Conservation (phyloP, 106 monocot species). For the Dendrobium catenatum region DNA sequence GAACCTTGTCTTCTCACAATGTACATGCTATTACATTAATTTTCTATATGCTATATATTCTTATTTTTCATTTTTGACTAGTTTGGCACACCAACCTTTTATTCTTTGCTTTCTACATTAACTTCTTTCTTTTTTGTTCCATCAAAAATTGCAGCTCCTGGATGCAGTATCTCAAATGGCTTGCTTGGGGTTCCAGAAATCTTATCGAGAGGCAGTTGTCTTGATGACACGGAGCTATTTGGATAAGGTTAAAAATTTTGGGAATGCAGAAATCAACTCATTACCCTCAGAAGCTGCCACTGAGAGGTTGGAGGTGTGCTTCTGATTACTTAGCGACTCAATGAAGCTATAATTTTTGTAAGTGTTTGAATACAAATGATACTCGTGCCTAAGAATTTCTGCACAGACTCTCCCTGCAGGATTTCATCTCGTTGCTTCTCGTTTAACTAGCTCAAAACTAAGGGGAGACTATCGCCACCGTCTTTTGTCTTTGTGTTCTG, state of each 20-base stretch:
- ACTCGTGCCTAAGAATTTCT: conserved; percentile 23
- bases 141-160: conserved; percentile 55
- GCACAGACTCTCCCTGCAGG: conserved; percentile 91
- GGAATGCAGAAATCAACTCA: conserved; percentile 52
- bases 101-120: conserved; percentile 1
- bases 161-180: conserved; percentile 96
- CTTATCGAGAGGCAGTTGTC: conserved; percentile 92
- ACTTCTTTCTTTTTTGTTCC: background rate
- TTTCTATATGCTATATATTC: background rate
- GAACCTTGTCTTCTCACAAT: conserved; percentile 37
- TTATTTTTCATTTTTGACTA: conserved; percentile 3
- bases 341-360: background rate
- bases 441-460: conserved; percentile 61
- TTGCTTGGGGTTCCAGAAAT: conserved; percentile 96
- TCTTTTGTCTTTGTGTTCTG: conserved; percentile 89
- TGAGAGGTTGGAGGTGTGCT: conserved; percentile 82
- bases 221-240: conserved; percentile 97
- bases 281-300: conserved; percentile 62
- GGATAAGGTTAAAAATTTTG: conserved; percentile 80
- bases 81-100: background rate
- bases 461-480: conserved; percentile 86
- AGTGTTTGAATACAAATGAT: background rate
- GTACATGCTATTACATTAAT: conserved; percentile 15
- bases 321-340: conserved; percentile 5
- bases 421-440: conserved; percentile 82